Conservation (phyloP, 164 flowering plant species). For the Cinnamomum chago region DNA sequence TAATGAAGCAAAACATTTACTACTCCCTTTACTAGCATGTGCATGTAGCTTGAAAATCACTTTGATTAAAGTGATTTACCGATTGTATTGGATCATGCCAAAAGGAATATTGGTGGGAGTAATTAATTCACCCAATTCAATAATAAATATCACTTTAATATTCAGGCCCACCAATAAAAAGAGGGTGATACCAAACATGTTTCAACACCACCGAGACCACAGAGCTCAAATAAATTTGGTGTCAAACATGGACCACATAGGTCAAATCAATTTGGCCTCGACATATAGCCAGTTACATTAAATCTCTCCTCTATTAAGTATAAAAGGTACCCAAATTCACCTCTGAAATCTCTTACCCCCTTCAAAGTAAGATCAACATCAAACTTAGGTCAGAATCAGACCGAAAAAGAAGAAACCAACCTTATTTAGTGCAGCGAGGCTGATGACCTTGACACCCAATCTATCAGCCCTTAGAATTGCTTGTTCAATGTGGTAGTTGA, state of each 20-base stretch:
- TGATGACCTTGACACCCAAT: slow-evolving; percentile 77
- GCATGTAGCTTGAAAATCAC: too few species aligned
- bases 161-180: neutral
- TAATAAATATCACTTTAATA: neutral
- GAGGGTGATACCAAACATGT: neutral
- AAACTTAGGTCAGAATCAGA: neutral
- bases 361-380: neutral
- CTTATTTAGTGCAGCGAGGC: slow-evolving; percentile 97
- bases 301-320: too few species aligned
- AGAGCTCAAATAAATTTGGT: too few species aligned
- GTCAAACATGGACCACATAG: too few species aligned
- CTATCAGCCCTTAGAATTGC: slow-evolving; percentile 81
- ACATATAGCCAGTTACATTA: too few species aligned
- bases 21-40: too few species aligned
- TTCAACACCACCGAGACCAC: neutral
- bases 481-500: slow-evolving; percentile 73
- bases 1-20: too few species aligned
- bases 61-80: too few species aligned
- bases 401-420: slow-evolving; percentile 22
- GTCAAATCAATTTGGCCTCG: too few species aligned
- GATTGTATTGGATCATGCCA: too few species aligned
- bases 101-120: neutral
- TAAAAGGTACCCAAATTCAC: too few species aligned
- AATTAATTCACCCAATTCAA: neutral
- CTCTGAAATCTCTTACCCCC: too few species aligned